These are phyloP conservation scores for Cryptosporidium ryanae DNA, from an alignment of 169 alveolate genomes.

Conservation along the genomic window DNA sequence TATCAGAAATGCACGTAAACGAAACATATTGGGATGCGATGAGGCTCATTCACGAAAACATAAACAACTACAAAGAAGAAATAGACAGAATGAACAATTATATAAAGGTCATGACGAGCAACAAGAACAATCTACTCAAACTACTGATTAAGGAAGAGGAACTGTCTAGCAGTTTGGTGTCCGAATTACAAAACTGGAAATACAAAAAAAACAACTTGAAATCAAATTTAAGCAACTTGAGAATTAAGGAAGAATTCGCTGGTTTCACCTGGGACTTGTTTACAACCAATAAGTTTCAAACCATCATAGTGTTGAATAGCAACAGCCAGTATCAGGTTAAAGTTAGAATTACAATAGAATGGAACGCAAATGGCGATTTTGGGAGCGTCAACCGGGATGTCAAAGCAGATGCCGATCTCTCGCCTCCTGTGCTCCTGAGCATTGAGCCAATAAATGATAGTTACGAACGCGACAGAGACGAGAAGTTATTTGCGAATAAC, in stretches of 20 bases:
- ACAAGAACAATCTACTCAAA: constrained; percentile 14
- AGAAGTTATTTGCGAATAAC: not conserved
- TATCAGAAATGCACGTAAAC: constrained; percentile 70
- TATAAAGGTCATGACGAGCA: constrained; percentile 24
- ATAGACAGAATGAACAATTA: constrained; percentile 33
- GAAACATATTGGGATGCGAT: constrained; percentile 72
- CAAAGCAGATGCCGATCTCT: not conserved
- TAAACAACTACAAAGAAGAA: constrained; percentile 44
- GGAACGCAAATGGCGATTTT: constrained; percentile 26
- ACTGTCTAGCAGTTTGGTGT: constrained; percentile 14
- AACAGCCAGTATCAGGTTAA: constrained; percentile 6
- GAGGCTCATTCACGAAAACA: constrained; percentile 53
- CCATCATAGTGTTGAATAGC: constrained; percentile 12
- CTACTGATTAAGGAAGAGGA: constrained; percentile 63
- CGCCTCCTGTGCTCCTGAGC: constrained; percentile 6
- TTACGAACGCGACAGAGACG: not conserved
- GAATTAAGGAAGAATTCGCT: constrained; percentile 61
- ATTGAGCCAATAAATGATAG: constrained; percentile 2
- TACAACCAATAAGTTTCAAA: constrained; percentile 58
- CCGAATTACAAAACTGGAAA: constrained; percentile 43
- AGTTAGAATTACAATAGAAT: constrained; percentile 45
- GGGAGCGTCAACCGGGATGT: not conserved
- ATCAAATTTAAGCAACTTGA: constrained; percentile 7
- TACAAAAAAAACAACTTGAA: constrained; percentile 27
- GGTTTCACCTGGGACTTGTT: constrained; percentile 72